A percentile compares a stretch with the other conserved stretches of the same genome.
Conservation (phyloP, 2,329 filamentous ascomycete species). For the Ploettnerulaceae sp. region DNA sequence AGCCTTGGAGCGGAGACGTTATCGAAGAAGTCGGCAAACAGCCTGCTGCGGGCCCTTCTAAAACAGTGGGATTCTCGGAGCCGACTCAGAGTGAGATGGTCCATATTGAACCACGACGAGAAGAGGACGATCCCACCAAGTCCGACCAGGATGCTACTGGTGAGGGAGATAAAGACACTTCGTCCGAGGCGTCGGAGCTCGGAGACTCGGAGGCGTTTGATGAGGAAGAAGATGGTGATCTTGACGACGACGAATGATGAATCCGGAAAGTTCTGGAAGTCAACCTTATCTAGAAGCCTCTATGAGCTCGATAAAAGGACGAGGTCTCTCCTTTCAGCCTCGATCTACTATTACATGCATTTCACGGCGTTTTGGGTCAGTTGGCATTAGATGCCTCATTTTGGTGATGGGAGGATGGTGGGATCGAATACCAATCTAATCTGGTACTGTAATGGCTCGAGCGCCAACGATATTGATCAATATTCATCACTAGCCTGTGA, state of each 20-base stretch:
- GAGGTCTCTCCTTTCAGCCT: too few species aligned
- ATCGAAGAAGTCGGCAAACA: constrained; percentile 49
- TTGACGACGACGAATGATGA: constrained; percentile 23
- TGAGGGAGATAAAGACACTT: constrained; percentile 8
- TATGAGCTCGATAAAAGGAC: too few species aligned
- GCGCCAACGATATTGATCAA: too few species aligned
- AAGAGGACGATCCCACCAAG: constrained; percentile 28
- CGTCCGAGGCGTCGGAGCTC: constrained; percentile 22
- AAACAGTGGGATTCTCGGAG: constrained; percentile 56
- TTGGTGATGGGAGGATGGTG: too few species aligned
- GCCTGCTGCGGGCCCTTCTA: constrained; percentile 39
- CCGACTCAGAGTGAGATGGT: constrained; percentile 19
- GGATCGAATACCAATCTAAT: too few species aligned
- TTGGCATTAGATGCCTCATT: too few species aligned
- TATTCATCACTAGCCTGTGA: too few species aligned
- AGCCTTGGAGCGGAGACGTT: constrained; percentile 88
- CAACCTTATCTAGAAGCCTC: too few species aligned
- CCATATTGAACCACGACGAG: constrained; percentile 22
- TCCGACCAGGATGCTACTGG: constrained; percentile 27
- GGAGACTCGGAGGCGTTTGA: constrained; percentile 29
- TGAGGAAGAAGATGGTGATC: constrained; percentile 27
- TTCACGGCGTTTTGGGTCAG: too few species aligned
- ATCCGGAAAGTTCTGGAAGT: too few species aligned
- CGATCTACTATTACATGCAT: too few species aligned
- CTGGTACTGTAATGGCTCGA: too few species aligned